Conservation (phyloP, 495 filamentous ascomycete genomes). For the Penicillium cataractarum region DNA sequence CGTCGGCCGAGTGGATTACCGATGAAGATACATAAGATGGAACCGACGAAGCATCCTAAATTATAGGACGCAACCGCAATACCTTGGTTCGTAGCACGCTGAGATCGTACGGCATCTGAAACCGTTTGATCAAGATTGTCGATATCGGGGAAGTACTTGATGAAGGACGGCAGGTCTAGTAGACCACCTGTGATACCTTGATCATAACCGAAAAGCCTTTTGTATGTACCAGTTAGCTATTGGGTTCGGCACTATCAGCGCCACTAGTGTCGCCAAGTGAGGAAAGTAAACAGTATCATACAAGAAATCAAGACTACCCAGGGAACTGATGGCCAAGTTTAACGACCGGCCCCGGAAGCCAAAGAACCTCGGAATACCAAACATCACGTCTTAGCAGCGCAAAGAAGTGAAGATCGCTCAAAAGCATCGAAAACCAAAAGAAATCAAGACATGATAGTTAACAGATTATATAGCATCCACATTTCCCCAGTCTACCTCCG, state of each 20-base stretch:
- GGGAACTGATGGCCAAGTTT: conserved; percentile 66
- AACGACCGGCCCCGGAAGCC: conserved; percentile 65
- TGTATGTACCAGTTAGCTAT: conserved; percentile 2
- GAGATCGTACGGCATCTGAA: conserved; percentile 11
- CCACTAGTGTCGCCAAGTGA: not conserved
- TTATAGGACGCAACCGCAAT: conserved; percentile 68
- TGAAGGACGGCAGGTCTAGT: conserved; percentile 56
- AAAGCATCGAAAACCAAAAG: conserved; percentile 4
- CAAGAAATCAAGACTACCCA: conserved; percentile 72
- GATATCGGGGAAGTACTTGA: conserved; percentile 53
- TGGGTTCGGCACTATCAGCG: not conserved
- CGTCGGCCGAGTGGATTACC: conserved; percentile 72
- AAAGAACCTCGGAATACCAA: conserved; percentile 54
- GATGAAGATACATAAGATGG: conserved; percentile 69
- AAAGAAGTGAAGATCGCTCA: conserved; percentile 15
- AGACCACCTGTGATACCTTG: conserved; percentile 62
- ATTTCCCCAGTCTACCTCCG: conserved; percentile 7
- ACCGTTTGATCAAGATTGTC: conserved; percentile 20
- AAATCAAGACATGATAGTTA: conserved; percentile 12
- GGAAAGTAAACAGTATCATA: conserved; percentile 14
- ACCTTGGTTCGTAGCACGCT: conserved; percentile 46
- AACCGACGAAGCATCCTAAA: conserved; percentile 75
- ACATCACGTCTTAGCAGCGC: conserved; percentile 34
- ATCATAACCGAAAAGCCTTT: conserved; percentile 57
- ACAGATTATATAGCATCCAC: conserved; percentile 28